Evolutionary conservation across 225 moss, liverwort and hornwort genomes (phyloP), one percentile per base, ranked within the genome.

Genomic region (Pleurozium schreberi): DNA sequence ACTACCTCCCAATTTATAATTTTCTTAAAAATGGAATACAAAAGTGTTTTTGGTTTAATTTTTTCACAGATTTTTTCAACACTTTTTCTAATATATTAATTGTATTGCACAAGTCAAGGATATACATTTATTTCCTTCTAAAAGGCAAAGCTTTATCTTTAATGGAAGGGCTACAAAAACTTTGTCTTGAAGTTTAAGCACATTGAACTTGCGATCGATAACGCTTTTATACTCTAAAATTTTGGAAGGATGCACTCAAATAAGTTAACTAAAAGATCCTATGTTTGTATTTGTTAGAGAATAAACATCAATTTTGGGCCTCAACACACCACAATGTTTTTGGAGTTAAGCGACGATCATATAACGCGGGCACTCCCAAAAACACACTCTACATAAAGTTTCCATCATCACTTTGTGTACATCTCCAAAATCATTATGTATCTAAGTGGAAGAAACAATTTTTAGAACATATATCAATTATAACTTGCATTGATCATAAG

Each of bases 281-380:
- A 40, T 1, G 1, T 4, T 69, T 25, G 4, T 3, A 25, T 69
- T 40, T 70, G 0, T 42, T 42, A 42, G 1, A 25, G 8, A 42
- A 47, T 18, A 47, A 30, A 5, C 2, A 18, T 18, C 12, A n/a
- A 7, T 40, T 68, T 68, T 68, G 7, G 68, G 5, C 68, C 23
- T 68, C 22, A 12, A 68, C 0, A 40, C 23, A 40, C 4, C 6
- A 1, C 10, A 36, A 19, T 66, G 3, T 66, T 28, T 28, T 28
- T 13, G 28, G 21, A 2, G 2, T n/a, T 22, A n/a, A n/a, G 11
- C 4, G 20, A 13, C 0, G n/a, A 2, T 10, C 36, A 36, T 36
- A 36, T 65, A 18, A 36, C 8, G 2, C 5, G 2, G 65, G 19
- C 36, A 65, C 36, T 17, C 1, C 16, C 18, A 9, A 65, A 65